These are phyloP conservation scores for Penicillium herquei DNA, from an alignment of 495 filamentous ascomycete species.

Conservation along the genomic window DNA sequence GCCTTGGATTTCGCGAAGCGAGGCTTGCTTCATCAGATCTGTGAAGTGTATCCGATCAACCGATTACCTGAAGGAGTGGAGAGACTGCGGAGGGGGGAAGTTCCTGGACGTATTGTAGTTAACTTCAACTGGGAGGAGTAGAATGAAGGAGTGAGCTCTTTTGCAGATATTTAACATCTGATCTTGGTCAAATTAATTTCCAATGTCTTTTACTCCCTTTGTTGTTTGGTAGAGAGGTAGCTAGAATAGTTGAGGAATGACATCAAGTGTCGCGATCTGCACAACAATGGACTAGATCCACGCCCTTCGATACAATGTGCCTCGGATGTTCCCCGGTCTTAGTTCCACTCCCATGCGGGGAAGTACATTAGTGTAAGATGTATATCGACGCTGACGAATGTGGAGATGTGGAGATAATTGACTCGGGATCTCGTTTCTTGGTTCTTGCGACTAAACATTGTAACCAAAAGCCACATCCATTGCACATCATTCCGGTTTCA, in stretches of 20 bases:
- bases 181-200: too few relatives aligned
- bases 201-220: too few relatives aligned
- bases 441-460: too few relatives aligned
- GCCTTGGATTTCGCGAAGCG: slow-evolving; percentile 48
- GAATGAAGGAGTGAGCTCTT: neutral
- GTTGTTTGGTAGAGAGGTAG: too few relatives aligned
- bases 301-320: neutral
- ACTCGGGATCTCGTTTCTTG: too few relatives aligned
- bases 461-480: too few relatives aligned
- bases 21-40: slow-evolving; percentile 42
- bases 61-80: slow-evolving; percentile 39
- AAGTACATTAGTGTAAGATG: neutral
- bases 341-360: neutral
- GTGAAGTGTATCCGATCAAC: slow-evolving; percentile 40
- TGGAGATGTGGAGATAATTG: too few relatives aligned
- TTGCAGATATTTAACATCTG: neutral
- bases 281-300: too few relatives aligned
- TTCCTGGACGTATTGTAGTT: slow-evolving; percentile 50
- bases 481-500: neutral
- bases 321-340: neutral
- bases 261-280: too few relatives aligned
- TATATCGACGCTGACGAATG: too few relatives aligned
- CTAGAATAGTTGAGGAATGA: too few relatives aligned
- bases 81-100: slow-evolving; percentile 38
- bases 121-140: slow-evolving; percentile 44